These are phyloP conservation scores for Cairneyella variabilis DNA, from an alignment of 495 filamentous ascomycete genomes.

Conservation along the genomic window DNA sequence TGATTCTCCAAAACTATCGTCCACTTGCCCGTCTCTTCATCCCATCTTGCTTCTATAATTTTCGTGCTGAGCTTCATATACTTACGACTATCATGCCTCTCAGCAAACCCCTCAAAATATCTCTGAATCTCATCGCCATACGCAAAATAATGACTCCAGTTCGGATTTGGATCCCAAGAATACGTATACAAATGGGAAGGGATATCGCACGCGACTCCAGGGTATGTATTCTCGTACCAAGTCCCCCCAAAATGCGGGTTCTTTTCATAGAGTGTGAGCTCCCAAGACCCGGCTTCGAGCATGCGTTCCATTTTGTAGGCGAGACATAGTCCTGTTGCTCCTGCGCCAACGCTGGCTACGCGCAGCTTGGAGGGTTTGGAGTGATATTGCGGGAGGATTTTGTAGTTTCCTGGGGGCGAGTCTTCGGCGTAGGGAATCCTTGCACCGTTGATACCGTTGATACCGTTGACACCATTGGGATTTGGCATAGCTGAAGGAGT, in stretches of 20 bases:
- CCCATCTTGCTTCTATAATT: slow-evolving; percentile 5
- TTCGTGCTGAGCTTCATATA: slow-evolving; percentile 33
- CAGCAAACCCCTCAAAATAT: slow-evolving; percentile 52
- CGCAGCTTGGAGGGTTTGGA: not conserved
- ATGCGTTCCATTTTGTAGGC: slow-evolving; percentile 14
- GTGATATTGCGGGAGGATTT: not conserved
- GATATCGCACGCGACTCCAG: slow-evolving; percentile 50
- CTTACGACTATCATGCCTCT: slow-evolving; percentile 51
- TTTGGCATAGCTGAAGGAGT: not conserved
- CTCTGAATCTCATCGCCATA: slow-evolving; percentile 51
- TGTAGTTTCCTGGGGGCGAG: not conserved
- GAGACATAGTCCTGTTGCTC: slow-evolving; percentile 1
- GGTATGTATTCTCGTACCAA: slow-evolving; percentile 57
- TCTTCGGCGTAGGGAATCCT: not conserved
- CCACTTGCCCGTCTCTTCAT: slow-evolving; percentile 3
- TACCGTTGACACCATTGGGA: not conserved
- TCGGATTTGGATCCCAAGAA: slow-evolving; percentile 50
- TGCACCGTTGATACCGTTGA: not conserved
- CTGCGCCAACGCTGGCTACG: slow-evolving; percentile 8
- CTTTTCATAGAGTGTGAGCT: slow-evolving; percentile 74
- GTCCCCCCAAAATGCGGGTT: slow-evolving; percentile 61
- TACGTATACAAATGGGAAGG: slow-evolving; percentile 53
- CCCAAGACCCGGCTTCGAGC: slow-evolving; percentile 29
- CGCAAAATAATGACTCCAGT: slow-evolving; percentile 57
- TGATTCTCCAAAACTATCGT: not conserved